Evolutionary conservation across 768 basidiomycete genomes (phyloP).

Genomic region (Infundibulicybe gibba): DNA sequence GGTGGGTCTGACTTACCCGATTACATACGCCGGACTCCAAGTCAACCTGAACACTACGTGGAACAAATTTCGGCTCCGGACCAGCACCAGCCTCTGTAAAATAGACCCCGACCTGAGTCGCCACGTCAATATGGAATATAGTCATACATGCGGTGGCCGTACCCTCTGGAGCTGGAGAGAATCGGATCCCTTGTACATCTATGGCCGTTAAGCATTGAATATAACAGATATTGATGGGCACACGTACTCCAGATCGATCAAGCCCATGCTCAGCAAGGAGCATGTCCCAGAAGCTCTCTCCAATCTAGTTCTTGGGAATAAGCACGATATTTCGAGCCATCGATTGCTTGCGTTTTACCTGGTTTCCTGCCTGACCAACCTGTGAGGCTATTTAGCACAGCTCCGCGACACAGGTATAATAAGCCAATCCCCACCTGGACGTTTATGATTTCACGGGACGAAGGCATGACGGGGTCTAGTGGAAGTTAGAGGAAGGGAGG

Average conservation of each 20-base stretch:
- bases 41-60: conserved; percentile 87
- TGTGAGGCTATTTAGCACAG: conserved; percentile 21
- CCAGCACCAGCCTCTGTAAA: conserved; percentile 66
- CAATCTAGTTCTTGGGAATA: conserved; percentile 40
- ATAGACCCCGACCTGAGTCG: conserved; percentile 69
- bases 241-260: conserved; percentile 61
- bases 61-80: conserved; percentile 71
- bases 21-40: conserved; percentile 86
- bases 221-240: not conserved
- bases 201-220: not conserved
- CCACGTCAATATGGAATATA: not conserved
- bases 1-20: conserved; percentile 42
- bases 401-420: not conserved
- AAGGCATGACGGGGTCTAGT: conserved; percentile 39
- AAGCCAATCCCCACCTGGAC: conserved; percentile 51
- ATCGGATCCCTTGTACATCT: conserved; percentile 74
- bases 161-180: conserved; percentile 74
- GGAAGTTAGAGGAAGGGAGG: no score
- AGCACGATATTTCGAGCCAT: conserved; percentile 57
- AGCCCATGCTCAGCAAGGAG: conserved; percentile 86
- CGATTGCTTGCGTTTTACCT: conserved; percentile 23
- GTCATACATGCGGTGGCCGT: conserved; percentile 1
- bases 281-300: conserved; percentile 87
- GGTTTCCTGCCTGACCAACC: conserved; percentile 71
- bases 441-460: conserved; percentile 74